Evolutionary conservation across 2,329 filamentous ascomycete species (phyloP), one percentile per base, ranked within the genome.

Genomic region (Phoma sp.): DNA sequence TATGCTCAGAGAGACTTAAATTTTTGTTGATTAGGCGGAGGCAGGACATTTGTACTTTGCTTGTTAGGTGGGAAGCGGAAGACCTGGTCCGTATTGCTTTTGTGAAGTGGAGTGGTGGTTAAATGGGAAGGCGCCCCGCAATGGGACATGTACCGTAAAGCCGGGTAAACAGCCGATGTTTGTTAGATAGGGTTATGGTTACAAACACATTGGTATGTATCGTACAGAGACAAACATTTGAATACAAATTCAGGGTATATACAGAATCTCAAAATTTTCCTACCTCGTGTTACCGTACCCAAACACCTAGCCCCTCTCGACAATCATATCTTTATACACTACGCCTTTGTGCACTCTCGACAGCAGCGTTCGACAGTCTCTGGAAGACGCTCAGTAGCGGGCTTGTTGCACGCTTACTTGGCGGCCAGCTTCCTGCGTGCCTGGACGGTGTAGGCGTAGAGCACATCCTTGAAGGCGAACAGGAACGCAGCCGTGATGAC

Each of bases 401-500:
- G 17, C 8, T 13, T 12, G 13, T 31, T 25, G 27, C 7, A 4
- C 29, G 9, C 38, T 85, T 84, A 78, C 62, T 62, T 65, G 31
- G 58, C 40, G 33, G 74, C 72, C 43, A 77, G 55, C 61, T 71
- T 70, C 67, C 65, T 75, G 54, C 91, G 83, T 29, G 92, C 84
- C 67, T 82, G 85, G 45, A 94, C 79, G 0, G 88, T 93, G 76
- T 89, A 86, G 69, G 92, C 90, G 74, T 98, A 99, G 6, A 99
- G 84, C 6, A 92, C 91, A 74, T 99, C 95, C 82, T 99, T 99
- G 81, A 99, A 97, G 2, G 93, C 95, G 74, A 99, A 99, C 55
- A 99, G 81, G 78, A 98, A 92, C 2, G 95, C 95, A 6, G 95
- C 95, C 4, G 95, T 99, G 59, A 99, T 84, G 40, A 98, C 95